Percentiles rank a stretch among this genome's conserved stretches.
These are phyloP conservation scores for Hyphopichia pseudoburtonii DNA, from an alignment of 1,139 yeast genomes.

Conservation along the genomic window DNA sequence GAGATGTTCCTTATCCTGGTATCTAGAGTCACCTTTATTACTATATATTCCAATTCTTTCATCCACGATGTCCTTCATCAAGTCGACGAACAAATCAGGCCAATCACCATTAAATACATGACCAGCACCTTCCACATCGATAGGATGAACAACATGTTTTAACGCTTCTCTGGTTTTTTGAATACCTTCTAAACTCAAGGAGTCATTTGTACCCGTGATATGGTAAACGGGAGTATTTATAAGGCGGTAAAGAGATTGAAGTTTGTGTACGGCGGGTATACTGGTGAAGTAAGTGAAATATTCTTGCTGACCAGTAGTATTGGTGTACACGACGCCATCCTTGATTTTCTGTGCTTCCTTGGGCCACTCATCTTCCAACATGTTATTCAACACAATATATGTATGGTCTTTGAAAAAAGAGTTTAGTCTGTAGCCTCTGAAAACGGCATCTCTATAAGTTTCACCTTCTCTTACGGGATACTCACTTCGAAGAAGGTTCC, in stretches of 20 bases:
- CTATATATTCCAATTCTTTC: constrained; percentile 3
- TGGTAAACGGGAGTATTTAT: constrained; percentile 42
- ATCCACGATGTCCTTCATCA: constrained; percentile 9
- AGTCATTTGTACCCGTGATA: constrained; percentile 41
- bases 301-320: constrained; percentile 1
- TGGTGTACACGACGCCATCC: neutral
- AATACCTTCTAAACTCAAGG: constrained; percentile 31
- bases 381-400: constrained; percentile 37
- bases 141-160: constrained; percentile 24
- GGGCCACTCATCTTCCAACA: constrained; percentile 29
- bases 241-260: constrained; percentile 23
- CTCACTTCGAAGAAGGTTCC: constrained; percentile 8
- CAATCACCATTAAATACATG: constrained; percentile 48
- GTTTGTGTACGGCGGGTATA: constrained; percentile 21
- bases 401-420: constrained; percentile 46
- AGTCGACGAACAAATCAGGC: constrained; percentile 40
- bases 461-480: constrained; percentile 9
- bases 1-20: constrained; percentile 1
- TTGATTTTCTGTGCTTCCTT: constrained; percentile 38
- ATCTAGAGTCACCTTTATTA: constrained; percentile 6
- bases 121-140: constrained; percentile 38
- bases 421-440: constrained; percentile 33
- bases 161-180: constrained; percentile 17
- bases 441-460: constrained; percentile 26
- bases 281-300: constrained; percentile 39